Evolutionary conservation across 2,329 filamentous ascomycete genomes (phyloP).

Genomic region (Parastagonospora nodorum): DNA sequence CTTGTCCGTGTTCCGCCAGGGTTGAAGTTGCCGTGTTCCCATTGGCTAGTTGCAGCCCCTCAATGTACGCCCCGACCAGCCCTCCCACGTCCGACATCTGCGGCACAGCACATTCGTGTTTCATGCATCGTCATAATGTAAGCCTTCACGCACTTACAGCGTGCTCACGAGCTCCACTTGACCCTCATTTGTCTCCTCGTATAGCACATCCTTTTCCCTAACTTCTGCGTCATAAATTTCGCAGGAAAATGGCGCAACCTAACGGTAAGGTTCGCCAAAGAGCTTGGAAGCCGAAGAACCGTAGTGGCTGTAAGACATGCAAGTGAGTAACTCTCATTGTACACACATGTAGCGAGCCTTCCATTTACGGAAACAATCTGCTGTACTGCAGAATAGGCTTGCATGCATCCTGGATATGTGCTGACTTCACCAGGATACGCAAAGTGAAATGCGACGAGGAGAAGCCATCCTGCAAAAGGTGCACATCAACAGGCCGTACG

Average conservation of each 20-base stretch:
- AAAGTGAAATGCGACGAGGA: slow-evolving; percentile 42
- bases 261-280: slow-evolving; percentile 18
- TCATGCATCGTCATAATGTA: slow-evolving; percentile 4
- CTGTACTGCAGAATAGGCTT: not conserved
- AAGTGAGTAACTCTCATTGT: slow-evolving; percentile 14
- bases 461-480: slow-evolving; percentile 36
- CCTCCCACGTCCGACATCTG: not conserved
- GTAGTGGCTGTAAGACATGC: slow-evolving; percentile 23
- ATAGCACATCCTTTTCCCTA: not conserved
- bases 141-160: slow-evolving; percentile 1
- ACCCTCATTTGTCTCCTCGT: slow-evolving; percentile 10
- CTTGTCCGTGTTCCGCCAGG: not conserved
- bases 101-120: slow-evolving; percentile 1
- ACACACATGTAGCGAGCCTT: not conserved
- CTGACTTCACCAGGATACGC: slow-evolving; percentile 30
- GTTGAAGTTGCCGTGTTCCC: not conserved
- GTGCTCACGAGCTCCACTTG: not conserved
- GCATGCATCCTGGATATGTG: not conserved
- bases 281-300: slow-evolving; percentile 20
- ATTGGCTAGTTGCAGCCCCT: not conserved
- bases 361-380: not conserved
- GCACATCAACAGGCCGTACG: slow-evolving; percentile 37
- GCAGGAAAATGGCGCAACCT: slow-evolving; percentile 4
- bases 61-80: slow-evolving; percentile 1
- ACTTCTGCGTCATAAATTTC: not conserved